These are phyloP conservation scores for Ustilago tritici DNA, from an alignment of 1,284 basidiomycete species.

Conservation along the genomic window DNA sequence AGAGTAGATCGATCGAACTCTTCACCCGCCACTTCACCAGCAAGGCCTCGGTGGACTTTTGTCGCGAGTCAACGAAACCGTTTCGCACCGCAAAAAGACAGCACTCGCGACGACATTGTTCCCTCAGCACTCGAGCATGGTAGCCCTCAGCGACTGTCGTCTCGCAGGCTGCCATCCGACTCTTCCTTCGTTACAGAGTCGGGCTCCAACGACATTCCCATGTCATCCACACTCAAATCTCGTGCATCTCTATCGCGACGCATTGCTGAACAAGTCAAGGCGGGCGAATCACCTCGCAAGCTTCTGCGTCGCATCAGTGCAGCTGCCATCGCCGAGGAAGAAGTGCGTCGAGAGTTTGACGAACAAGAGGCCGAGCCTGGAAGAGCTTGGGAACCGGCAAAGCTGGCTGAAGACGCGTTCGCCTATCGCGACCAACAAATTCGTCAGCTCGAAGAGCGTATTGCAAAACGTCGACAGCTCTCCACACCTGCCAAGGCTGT, in stretches of 20 bases:
- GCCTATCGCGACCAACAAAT: conserved; percentile 47
- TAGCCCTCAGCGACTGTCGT: conserved; percentile 39
- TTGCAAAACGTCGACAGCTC: conserved; percentile 29
- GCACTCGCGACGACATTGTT: conserved; percentile 18
- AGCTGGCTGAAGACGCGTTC: conserved; percentile 25
- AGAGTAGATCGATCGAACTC: conserved; percentile 6
- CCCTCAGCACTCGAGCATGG: conserved; percentile 28
- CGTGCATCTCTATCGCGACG: conserved; percentile 38
- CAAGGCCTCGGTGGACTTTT: conserved; percentile 11
- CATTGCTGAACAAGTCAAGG: conserved; percentile 26
- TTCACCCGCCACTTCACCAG: conserved; percentile 18
- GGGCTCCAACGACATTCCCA: conserved; percentile 36
- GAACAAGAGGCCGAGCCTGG: conserved; percentile 12
- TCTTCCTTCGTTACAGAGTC: conserved; percentile 43
- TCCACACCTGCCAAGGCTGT: conserved; percentile 23
- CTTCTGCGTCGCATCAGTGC: conserved; percentile 57
- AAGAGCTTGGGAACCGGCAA: conserved; percentile 13
- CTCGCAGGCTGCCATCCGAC: conserved; percentile 35
- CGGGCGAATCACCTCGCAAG: conserved; percentile 55
- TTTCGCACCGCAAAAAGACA: conserved; percentile 1
- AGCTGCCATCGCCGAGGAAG: conserved; percentile 52
- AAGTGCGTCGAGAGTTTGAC: conserved; percentile 41
- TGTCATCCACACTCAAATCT: conserved; percentile 50
- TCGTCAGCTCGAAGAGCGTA: conserved; percentile 43
- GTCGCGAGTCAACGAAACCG: not conserved